phyloP scores from a whole-genome alignment of 2,329 filamentous ascomycete species.

The Microcyclosporella mali region DNA sequence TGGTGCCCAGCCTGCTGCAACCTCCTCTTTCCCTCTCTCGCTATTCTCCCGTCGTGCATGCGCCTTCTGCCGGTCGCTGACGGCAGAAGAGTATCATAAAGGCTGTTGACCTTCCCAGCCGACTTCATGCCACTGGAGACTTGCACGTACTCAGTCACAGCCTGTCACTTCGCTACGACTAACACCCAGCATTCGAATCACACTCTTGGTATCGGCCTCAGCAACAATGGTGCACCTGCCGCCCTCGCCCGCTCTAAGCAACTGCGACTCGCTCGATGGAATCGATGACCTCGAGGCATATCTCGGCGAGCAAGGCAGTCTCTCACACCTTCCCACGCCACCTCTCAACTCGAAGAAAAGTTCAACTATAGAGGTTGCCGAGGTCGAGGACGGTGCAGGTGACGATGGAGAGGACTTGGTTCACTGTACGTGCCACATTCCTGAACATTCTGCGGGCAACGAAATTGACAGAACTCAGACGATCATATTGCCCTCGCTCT shows the following conservation, averaged over 20 bases:
- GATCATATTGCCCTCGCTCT: slow-evolving; percentile 18
- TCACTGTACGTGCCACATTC: slow-evolving; percentile 3
- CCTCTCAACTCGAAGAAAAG: slow-evolving; percentile 21
- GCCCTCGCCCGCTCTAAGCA: slow-evolving; percentile 28
- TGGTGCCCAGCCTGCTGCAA: too few species aligned
- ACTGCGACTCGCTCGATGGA: slow-evolving; percentile 26
- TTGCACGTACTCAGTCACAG: too few species aligned
- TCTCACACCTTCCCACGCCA: slow-evolving; percentile 30
- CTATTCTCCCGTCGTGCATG: background rate
- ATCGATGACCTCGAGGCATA: slow-evolving; percentile 31
- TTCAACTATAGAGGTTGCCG: slow-evolving; percentile 11
- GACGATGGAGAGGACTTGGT: background rate
- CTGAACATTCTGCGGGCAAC: background rate
- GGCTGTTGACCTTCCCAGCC: background rate
- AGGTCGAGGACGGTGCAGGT: slow-evolving; percentile 14
- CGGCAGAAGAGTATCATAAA: background rate
- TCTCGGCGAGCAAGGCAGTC: slow-evolving; percentile 22
- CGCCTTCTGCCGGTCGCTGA: too few species aligned
- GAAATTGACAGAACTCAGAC: slow-evolving; percentile 9
- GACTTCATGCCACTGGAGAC: too few species aligned
- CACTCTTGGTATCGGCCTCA: background rate
- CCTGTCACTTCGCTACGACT: background rate
- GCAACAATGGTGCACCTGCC: slow-evolving; percentile 11
- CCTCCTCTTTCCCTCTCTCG: background rate
- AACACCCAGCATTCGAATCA: background rate